Evolutionary conservation across 2,329 filamentous ascomycete genomes (phyloP), one percentile per base, ranked within the genome.

Genomic region (Microsporum canis): DNA sequence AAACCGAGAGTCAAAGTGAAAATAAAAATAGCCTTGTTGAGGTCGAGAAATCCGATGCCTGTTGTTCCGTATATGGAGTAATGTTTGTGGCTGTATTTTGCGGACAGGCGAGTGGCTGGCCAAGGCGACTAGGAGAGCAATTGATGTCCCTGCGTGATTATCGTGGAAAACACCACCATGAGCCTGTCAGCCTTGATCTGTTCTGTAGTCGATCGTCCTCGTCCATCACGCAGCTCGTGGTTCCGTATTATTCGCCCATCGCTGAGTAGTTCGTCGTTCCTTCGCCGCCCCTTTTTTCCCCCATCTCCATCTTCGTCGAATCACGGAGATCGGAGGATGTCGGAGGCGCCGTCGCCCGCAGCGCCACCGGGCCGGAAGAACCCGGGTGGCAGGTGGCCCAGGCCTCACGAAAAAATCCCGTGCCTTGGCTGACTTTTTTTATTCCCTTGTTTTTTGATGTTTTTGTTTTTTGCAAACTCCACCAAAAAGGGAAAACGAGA

Each of bases 361-460:
- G 49, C 49, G 49, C 49, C 49, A 53, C 49, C 43, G 43, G 27
- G 49, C 49, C 49, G 49, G 49, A 27, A 53, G 49, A 53, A 53
- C 10, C 49, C 49, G 49, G 49, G 49, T n/a, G 49, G 17, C 27
- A n/a, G 49, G 49, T 53, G 49, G 49, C 49, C 49, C 49, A 53
- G 49, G 49, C 49, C 49, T 33, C 17, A 27, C 49, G 27, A 53
- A 53, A 51, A 51, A 34, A n/a, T 27, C 49, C 27, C 49, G 49
- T 53, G 49, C 49, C 27, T 27, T 34, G 49, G 49, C 49, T 53
- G 27, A 53, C 49, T 34, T 34, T 43, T 17, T 43, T 23, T 23
- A 23, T 23, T 23, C 17, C 17, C 17, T 23, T 23, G 17, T 23
- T 23, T 23, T 23, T 23, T 23, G 1, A 1, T n/a, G 39, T n/a